A percentile compares a stretch with the other conserved stretches of the same genome.
These are phyloP conservation scores for Dipteronia sinensis DNA, from an alignment of 345 rosid genomes.

Conservation along the genomic window DNA sequence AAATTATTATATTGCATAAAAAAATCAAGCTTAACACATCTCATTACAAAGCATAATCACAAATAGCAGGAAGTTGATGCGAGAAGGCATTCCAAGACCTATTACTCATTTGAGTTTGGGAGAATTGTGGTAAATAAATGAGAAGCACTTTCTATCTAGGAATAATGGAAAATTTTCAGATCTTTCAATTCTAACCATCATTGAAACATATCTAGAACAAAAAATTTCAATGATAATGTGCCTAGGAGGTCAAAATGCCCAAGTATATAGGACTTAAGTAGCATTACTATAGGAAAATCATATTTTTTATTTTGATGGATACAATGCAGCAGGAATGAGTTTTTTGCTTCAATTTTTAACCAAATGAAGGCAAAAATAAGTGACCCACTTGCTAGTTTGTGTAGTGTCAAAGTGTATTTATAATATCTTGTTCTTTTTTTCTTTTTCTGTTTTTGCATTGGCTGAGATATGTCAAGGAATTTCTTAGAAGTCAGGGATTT, in stretches of 20 bases:
- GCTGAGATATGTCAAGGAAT: background rate
- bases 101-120: background rate
- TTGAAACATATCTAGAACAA: background rate
- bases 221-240: background rate
- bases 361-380: background rate
- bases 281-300: background rate
- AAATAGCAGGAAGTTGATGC: background rate
- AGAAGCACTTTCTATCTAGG: background rate
- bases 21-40: background rate
- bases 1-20: background rate
- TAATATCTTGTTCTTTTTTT: background rate
- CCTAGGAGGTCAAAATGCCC: background rate
- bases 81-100: background rate
- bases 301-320: background rate
- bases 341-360: slow-evolving; percentile 2
- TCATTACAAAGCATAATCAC: background rate
- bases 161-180: background rate
- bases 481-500: background rate
- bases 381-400: background rate
- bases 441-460: background rate
- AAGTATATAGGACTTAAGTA: background rate
- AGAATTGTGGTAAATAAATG: background rate
- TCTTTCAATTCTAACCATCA: background rate
- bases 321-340: background rate
- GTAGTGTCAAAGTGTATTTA: background rate